Evolutionary conservation across 2,329 filamentous ascomycete species (phyloP).

Genomic region (Xylaria polymorpha): DNA sequence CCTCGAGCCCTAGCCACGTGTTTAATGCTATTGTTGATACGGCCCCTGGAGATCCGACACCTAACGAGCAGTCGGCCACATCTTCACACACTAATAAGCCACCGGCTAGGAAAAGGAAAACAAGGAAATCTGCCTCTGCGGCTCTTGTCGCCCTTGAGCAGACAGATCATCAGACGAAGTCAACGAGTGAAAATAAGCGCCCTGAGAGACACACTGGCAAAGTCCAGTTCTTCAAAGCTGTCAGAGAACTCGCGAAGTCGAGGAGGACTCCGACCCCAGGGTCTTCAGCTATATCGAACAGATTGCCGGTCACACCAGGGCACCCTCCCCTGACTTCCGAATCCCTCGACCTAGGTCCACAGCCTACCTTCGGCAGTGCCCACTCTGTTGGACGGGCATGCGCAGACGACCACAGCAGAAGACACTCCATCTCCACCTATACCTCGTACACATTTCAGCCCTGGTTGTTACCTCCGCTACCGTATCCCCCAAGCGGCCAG

Average conservation of each 20-base stretch:
- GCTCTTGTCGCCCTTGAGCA: slow-evolving; percentile 37
- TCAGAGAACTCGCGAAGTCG: slow-evolving; percentile 41
- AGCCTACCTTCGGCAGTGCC: background rate
- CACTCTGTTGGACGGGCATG: slow-evolving; percentile 50
- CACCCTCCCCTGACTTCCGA: background rate
- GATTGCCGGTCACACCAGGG: slow-evolving; percentile 22
- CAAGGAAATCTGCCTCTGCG: slow-evolving; percentile 57
- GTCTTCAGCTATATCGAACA: slow-evolving; percentile 34
- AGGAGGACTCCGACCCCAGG: slow-evolving; percentile 42
- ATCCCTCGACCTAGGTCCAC: background rate
- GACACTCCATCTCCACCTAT: slow-evolving; percentile 26
- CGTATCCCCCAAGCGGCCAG: background rate
- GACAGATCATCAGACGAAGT: slow-evolving; percentile 10
- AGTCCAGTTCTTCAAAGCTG: slow-evolving; percentile 43
- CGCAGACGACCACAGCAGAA: slow-evolving; percentile 60
- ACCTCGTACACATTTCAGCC: slow-evolving; percentile 25
- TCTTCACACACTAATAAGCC: background rate
- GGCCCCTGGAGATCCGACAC: background rate
- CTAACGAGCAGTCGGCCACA: background rate
- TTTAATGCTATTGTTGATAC: background rate
- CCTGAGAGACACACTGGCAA: slow-evolving; percentile 38
- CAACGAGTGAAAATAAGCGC: slow-evolving; percentile 31
- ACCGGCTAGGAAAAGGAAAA: slow-evolving; percentile 43
- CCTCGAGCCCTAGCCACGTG: background rate
- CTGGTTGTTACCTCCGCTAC: slow-evolving; percentile 14